Evolutionary conservation across 192 early-diverging fungal genomes (phyloP), one percentile per base, ranked within the genome.

Genomic region (Chytriomyces sp.): DNA sequence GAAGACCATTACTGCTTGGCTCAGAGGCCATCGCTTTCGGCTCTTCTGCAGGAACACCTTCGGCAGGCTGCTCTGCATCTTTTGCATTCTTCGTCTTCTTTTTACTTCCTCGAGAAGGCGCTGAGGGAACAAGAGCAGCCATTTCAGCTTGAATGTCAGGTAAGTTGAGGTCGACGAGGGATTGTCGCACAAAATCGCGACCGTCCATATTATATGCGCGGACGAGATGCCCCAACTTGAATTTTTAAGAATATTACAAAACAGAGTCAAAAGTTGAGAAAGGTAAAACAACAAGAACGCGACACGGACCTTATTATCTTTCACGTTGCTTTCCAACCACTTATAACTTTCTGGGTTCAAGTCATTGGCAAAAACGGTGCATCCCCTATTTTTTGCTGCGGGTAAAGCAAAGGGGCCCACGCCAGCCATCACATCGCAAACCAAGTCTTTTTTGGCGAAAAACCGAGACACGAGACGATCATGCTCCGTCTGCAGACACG

Each of bases 381-480:
- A 91, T 5, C 90, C 91, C 26, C 87, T 87, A 61, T 82, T 85
- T 82, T 93, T 94, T 1, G 93, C 94, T 0, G 96, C 95, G 23
- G 98, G 97, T 18, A 99, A 63, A 0, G 96, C 94, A 85, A 98
- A 99, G 16, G 98, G 98, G 0, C 86, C 98, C 1, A 98, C 94
- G n/a, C 98, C 98, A 9, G 93, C 97, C 87, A 99, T 93, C 4
- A 97, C 95, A 82, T 99, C 98, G 75, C 96, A 98, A 7, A 99
- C 83, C 50, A 88, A 84, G 26, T 93, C 90, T 3, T 88, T 89
- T 53, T 79, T 71, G 18, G 84, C 80, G 81, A 99, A 99, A 72
- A 81, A 61, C n/a, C 64, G 61, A n/a, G 59, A 28, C 26, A 97
- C 93, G n/a, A 99, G 78, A 45, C 98, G 91, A 49, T 95, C 92